phyloP scores from a whole-genome alignment of 2,329 filamentous ascomycete genomes.

The Trichophyton verrucosum region DNA sequence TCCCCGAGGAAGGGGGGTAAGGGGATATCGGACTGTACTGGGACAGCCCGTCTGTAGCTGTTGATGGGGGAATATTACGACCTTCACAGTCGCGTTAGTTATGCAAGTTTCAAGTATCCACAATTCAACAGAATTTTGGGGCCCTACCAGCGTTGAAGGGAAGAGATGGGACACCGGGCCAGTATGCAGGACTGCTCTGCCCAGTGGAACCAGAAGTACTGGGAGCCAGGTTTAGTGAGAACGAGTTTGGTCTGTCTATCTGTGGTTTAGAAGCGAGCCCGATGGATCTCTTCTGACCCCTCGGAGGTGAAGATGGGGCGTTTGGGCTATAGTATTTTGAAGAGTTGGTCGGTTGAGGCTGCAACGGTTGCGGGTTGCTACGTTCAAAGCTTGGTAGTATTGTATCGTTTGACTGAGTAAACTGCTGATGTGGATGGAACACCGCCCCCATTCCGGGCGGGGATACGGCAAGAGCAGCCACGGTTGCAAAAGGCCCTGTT shows the following conservation, averaged over 20 bases:
- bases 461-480: constrained; percentile 51
- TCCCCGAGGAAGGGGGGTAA: constrained; percentile 47
- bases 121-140: constrained; percentile 34
- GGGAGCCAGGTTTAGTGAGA: constrained; percentile 2
- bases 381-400: constrained; percentile 60
- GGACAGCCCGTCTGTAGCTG: constrained; percentile 50
- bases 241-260: background rate
- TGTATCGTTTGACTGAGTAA: constrained; percentile 51
- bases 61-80: constrained; percentile 44
- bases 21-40: constrained; percentile 54
- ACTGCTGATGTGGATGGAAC: constrained; percentile 49
- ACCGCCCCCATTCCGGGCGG: constrained; percentile 51
- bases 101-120: constrained; percentile 41
- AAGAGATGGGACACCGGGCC: constrained; percentile 49
- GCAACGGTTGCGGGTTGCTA: constrained; percentile 46
- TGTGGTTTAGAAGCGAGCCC: background rate
- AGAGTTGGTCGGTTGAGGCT: constrained; percentile 18
- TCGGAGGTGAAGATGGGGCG: background rate
- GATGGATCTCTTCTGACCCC: background rate
- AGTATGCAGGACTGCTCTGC: constrained; percentile 40
- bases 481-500: constrained; percentile 39
- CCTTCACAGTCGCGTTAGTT: constrained; percentile 37
- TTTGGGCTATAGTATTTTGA: constrained; percentile 34
- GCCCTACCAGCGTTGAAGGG: constrained; percentile 38
- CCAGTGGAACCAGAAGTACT: constrained; percentile 12